phyloP scores from a whole-genome alignment of 2,329 filamentous ascomycete genomes.

The Penicillium fuscoglaucum region DNA sequence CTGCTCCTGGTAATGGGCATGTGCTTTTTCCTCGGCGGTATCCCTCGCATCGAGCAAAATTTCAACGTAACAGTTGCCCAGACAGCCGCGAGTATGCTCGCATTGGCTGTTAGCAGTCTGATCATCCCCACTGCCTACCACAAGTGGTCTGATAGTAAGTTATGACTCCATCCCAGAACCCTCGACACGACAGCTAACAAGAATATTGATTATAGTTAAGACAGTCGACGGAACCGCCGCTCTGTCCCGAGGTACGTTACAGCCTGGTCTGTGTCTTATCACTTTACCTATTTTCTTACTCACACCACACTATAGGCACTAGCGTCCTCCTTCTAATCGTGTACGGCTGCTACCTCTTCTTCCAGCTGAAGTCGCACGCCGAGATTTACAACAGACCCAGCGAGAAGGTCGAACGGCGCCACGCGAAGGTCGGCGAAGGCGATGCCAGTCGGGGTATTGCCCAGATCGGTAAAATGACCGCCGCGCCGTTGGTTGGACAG shows the following conservation, averaged over 20 bases:
- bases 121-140: slow-evolving; percentile 91
- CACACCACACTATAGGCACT: slow-evolving; percentile 34
- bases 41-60: slow-evolving; percentile 76
- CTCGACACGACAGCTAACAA: neutral
- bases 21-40: slow-evolving; percentile 85
- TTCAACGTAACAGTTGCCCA: slow-evolving; percentile 94
- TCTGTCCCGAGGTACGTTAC: slow-evolving; percentile 32
- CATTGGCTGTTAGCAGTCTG: slow-evolving; percentile 74
- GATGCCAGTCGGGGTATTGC: slow-evolving; percentile 53
- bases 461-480: slow-evolving; percentile 55
- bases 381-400: slow-evolving; percentile 77
- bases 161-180: neutral
- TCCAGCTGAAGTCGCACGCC: slow-evolving; percentile 85
- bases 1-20: slow-evolving; percentile 85
- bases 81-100: slow-evolving; percentile 78
- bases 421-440: slow-evolving; percentile 51
- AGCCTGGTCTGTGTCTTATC: neutral
- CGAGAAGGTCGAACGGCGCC: slow-evolving; percentile 68
- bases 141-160: slow-evolving; percentile 49
- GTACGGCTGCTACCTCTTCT: slow-evolving; percentile 80
- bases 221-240: slow-evolving; percentile 21
- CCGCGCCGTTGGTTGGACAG: slow-evolving; percentile 49
- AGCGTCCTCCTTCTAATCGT: slow-evolving; percentile 81
- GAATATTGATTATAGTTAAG: neutral
- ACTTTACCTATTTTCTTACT: neutral